Percentiles rank a stretch among this genome's conserved stretches.
phyloP scores from a whole-genome alignment of 495 filamentous ascomycete species.

The Tuber calosporum region DNA sequence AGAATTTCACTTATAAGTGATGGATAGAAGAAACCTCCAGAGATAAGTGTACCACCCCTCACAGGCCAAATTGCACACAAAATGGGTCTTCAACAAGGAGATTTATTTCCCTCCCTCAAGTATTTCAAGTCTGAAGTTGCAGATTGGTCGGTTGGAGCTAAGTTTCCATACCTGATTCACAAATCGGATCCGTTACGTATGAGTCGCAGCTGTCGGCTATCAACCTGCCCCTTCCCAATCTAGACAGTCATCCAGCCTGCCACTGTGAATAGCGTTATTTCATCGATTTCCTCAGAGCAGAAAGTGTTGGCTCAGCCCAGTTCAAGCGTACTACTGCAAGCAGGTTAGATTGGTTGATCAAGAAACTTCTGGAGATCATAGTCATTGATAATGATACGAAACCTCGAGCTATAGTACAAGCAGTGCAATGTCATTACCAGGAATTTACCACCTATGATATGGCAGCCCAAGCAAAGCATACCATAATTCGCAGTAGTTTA shows the following conservation, averaged over 20 bases:
- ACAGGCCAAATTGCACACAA: not conserved
- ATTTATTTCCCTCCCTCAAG: not conserved
- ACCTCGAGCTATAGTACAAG: not conserved
- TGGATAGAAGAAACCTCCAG: too few species aligned
- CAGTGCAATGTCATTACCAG: not conserved
- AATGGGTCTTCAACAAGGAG: not conserved
- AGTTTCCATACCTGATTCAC: not conserved
- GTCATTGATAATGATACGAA: not conserved
- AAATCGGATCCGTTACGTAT: not conserved
- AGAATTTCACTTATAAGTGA: too few species aligned
- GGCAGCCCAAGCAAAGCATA: not conserved
- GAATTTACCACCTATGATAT: not conserved
- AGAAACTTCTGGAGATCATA: not conserved
- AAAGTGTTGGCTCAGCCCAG: not conserved
- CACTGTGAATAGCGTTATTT: not conserved
- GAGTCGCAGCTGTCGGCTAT: not conserved
- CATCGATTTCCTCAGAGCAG: not conserved
- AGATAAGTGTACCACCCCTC: too few species aligned
- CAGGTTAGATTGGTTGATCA: not conserved
- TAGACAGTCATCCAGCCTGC: not conserved
- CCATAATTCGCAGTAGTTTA: not conserved
- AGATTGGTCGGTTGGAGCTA: not conserved
- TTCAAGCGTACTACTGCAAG: not conserved
- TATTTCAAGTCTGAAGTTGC: not conserved
- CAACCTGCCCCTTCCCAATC: not conserved